Percentiles rank a stretch among this genome's conserved stretches.
phyloP scores from a whole-genome alignment of 345 rosid species.

The Syzygium aqueum region DNA sequence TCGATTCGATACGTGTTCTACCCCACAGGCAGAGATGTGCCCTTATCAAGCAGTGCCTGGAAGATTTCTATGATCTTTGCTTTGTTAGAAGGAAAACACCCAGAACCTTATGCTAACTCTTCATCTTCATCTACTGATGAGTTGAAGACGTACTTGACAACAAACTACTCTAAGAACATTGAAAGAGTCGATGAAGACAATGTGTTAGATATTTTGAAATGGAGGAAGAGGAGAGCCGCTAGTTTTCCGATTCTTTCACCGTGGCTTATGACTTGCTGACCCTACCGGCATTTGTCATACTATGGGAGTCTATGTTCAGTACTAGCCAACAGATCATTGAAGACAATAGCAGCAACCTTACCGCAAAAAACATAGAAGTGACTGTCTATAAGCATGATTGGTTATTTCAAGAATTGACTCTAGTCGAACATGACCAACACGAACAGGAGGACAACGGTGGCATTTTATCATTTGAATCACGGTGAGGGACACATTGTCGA shows the following conservation, averaged over 20 bases:
- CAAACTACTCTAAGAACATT: not conserved
- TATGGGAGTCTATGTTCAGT: not conserved
- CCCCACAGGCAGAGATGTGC: not conserved
- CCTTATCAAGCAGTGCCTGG: not conserved
- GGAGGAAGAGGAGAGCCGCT: not conserved
- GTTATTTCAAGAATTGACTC: not conserved
- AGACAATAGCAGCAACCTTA: not conserved
- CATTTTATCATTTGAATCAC: not conserved
- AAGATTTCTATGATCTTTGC: not conserved
- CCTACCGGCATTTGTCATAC: not conserved
- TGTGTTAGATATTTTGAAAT: not conserved
- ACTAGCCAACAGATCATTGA: not conserved
- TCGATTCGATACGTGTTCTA: not conserved
- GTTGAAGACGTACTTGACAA: not conserved
- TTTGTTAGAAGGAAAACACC: not conserved
- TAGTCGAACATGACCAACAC: not conserved
- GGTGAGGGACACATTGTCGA: not conserved
- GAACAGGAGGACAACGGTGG: not conserved
- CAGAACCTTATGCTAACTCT: not conserved
- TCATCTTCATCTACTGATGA: not conserved
- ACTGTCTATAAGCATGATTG: not conserved
- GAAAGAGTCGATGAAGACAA: not conserved
- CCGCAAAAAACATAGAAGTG: not conserved
- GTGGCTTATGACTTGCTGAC: not conserved
- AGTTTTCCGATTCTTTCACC: not conserved